These are phyloP conservation scores for Kockiozyma suomiensis DNA, from an alignment of 805 yeast species.

Conservation along the genomic window DNA sequence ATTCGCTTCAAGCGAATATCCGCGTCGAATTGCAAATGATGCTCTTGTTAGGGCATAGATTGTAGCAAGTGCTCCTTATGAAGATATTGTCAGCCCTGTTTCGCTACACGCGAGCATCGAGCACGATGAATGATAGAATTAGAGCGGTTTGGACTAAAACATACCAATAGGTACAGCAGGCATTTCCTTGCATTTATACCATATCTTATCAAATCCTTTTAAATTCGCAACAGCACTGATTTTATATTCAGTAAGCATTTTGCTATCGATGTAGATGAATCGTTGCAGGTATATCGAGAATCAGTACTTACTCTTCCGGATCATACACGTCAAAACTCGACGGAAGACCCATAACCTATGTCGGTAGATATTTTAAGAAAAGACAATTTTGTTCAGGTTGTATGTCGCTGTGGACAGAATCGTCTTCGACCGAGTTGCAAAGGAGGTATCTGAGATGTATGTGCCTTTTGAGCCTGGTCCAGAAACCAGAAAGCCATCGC, in stretches of 20 bases:
- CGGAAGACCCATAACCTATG: slow-evolving; percentile 2
- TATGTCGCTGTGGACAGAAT: too few species aligned
- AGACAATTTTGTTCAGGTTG: too few species aligned
- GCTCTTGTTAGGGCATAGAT: slow-evolving; percentile 57
- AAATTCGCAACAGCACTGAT: slow-evolving; percentile 25
- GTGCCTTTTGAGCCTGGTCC: too few species aligned
- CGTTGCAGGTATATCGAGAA: too few species aligned
- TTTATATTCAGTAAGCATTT: neutral
- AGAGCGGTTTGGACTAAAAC: neutral
- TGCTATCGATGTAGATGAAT: too few species aligned
- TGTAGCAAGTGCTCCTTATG: slow-evolving; percentile 10
- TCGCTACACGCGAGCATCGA: too few species aligned
- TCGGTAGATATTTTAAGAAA: too few species aligned
- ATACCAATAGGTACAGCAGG: slow-evolving; percentile 78
- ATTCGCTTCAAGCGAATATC: slow-evolving; percentile 71
- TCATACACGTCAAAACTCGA: slow-evolving; percentile 31
- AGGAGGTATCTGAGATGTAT: too few species aligned
- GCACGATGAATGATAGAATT: neutral
- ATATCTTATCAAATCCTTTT: slow-evolving; percentile 53
- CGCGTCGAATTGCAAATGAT: slow-evolving; percentile 71
- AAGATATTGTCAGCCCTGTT: neutral
- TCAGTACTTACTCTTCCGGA: slow-evolving; percentile 25
- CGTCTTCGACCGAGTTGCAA: too few species aligned
- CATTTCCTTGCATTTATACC: slow-evolving; percentile 66
- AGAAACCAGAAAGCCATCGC: too few species aligned